Conservation (phyloP, 768 basidiomycete genomes). For the Auricularia heimuer region DNA sequence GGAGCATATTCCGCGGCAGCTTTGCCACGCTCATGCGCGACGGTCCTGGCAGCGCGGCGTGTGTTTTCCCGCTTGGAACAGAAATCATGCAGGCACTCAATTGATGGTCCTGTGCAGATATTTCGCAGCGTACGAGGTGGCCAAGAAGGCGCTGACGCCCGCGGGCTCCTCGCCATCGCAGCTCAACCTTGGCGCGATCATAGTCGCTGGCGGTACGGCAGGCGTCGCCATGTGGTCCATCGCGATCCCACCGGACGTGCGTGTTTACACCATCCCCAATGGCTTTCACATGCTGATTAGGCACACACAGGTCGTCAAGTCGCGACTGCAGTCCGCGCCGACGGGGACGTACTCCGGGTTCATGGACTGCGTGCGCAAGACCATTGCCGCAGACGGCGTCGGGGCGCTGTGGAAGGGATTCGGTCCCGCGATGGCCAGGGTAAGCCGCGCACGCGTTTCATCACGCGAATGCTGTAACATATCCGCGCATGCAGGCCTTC, state of each 20-base stretch:
- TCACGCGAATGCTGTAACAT: slow-evolving; percentile 1
- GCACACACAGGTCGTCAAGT: slow-evolving; percentile 74
- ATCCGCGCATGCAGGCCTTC: slow-evolving; percentile 56
- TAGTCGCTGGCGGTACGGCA: slow-evolving; percentile 87
- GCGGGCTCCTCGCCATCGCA: slow-evolving; percentile 68
- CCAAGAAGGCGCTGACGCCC: slow-evolving; percentile 80
- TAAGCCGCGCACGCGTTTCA: slow-evolving; percentile 27
- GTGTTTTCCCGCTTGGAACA: slow-evolving; percentile 24
- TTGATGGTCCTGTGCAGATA: slow-evolving; percentile 45
- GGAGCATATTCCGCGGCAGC: slow-evolving; percentile 87
- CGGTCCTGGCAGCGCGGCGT: slow-evolving; percentile 95
- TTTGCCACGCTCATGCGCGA: slow-evolving; percentile 90
- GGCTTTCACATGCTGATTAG: slow-evolving; percentile 4
- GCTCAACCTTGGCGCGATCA: slow-evolving; percentile 76
- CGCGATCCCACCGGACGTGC: slow-evolving; percentile 92
- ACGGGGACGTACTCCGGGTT: slow-evolving; percentile 94
- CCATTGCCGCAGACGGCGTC: slow-evolving; percentile 81
- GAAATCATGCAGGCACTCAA: slow-evolving; percentile 1
- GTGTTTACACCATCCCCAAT: slow-evolving; percentile 19
- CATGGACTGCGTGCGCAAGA: slow-evolving; percentile 85
- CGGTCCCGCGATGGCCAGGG: slow-evolving; percentile 91
- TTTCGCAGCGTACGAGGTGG: slow-evolving; percentile 93
- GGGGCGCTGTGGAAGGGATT: slow-evolving; percentile 93
- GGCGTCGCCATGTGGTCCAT: slow-evolving; percentile 98
- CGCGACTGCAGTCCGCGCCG: slow-evolving; percentile 91